Base-by-base conservation (phyloP, 306 rosid species). In the Canavalia gladiata region DNA sequence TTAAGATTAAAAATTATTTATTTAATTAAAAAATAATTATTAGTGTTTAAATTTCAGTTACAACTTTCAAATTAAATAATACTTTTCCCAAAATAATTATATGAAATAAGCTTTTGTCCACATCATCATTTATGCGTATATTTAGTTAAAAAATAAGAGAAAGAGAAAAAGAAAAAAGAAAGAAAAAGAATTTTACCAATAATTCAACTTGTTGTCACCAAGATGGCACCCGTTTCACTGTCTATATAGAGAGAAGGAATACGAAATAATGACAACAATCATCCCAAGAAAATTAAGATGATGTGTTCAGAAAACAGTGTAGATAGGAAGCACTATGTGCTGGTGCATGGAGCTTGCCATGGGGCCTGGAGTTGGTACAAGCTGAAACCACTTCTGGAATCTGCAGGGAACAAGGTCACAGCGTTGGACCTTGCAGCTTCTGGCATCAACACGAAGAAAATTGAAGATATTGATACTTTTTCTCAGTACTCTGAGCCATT, bases 301-400 rank as follows among this genome's bases (percentile, higher is more conserved):
- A 78, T 85, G 86, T 28, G n/a, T 59, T 59, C 77, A 47, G 68
- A 81, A 52, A 50, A 18, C 0, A 0, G 5, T 6, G 7, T 2
- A 12, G 64, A 64, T 1, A 9, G 9, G 56, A 76, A 88, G 46
- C 97, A 88, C 68, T 90, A 71, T 82, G 89, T 94, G n/a, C 72
- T 92, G n/a, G 91, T 94, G 12, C 98, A 94, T 46, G 97, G 96
- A 1, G 90, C 90, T 13, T 81, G 96, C 77, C 92, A 87, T 71
- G 97, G 97, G 0, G 93, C 93, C 10, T 94, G 97, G 97, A 0
- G 85, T 49, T 94, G 97, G 98, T 87, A 88, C 90, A 94, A 90
- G 85, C 35, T 94, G 43, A 90, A 88, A 34, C 90, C 94, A 4
- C 88, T 2, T 9, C 85, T 94, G 0, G 89, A 92, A 83, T 76